A percentile compares a stretch with the other conserved stretches of the same genome.
Evolutionary conservation across 208 protist genomes (phyloP).

Genomic region (Acanthamoeba sp.): DNA sequence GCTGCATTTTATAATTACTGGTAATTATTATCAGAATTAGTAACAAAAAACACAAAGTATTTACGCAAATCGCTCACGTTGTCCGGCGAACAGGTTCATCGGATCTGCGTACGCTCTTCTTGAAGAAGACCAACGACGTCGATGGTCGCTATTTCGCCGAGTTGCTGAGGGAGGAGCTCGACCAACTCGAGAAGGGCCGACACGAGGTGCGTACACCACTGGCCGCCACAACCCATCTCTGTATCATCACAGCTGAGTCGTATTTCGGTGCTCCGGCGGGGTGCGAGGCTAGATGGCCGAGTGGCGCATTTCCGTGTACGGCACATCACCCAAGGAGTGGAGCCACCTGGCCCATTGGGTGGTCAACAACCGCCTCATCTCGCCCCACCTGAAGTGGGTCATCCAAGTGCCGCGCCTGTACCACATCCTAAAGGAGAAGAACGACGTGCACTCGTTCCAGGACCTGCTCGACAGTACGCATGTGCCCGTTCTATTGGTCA

Average conservation of each 20-base stretch:
- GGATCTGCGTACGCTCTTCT: constrained; percentile 95
- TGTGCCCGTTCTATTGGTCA: background rate
- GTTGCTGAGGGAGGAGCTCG: constrained; percentile 40
- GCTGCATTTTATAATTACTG: no score
- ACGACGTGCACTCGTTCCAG: constrained; percentile 95
- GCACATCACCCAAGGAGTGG: constrained; percentile 96
- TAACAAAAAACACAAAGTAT: no score
- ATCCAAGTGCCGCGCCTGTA: constrained; percentile 98
- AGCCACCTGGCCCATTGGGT: constrained; percentile 97
- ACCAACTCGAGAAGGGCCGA: background rate
- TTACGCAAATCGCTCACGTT: no score
- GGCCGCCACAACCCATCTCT: no score
- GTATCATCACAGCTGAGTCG: no score
- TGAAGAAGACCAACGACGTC: constrained; percentile 99
- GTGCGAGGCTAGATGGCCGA: constrained; percentile 95
- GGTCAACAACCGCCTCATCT: constrained; percentile 95
- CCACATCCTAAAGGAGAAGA: constrained; percentile 93
- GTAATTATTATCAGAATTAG: no score
- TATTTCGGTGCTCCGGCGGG: no score
- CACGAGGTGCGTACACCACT: background rate
- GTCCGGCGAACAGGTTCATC: background rate
- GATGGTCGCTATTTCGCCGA: constrained; percentile 98
- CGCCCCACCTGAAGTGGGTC: constrained; percentile 96
- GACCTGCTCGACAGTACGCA: constrained; percentile 96
- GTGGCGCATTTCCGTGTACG: constrained; percentile 93